Evolutionary conservation across 176 grass and related monocot species (phyloP).

Genomic region (Rhynchospora breviuscula): DNA sequence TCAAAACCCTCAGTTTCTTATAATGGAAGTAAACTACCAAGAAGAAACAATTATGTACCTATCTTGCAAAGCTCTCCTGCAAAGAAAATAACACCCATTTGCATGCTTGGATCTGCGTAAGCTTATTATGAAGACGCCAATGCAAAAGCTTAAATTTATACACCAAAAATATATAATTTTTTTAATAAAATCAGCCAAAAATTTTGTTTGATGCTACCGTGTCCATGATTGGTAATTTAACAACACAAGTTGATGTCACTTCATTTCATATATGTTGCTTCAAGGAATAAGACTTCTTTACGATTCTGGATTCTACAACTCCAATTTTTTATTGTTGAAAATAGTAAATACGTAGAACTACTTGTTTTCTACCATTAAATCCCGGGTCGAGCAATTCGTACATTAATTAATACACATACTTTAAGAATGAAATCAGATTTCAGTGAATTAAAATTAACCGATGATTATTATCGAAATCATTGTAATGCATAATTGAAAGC

Average conservation of each 20-base stretch:
- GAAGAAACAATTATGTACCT: not conserved
- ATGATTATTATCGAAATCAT: not conserved
- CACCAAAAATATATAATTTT: not conserved
- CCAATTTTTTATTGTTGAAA: not conserved
- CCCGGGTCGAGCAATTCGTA: no score
- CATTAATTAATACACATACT: no score
- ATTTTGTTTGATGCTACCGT: not conserved
- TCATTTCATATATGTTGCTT: constrained; percentile 10
- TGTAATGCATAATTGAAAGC: not conserved
- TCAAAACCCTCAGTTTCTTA: not conserved
- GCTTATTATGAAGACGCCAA: not conserved
- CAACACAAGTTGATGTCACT: not conserved
- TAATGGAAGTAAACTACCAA: not conserved
- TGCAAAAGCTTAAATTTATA: not conserved
- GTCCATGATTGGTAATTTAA: not conserved
- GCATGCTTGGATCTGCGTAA: not conserved
- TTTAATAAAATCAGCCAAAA: not conserved
- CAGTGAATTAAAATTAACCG: not conserved
- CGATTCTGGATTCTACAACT: constrained; percentile 1
- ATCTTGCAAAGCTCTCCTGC: not conserved
- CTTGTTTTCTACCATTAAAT: no score
- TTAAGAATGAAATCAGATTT: not conserved
- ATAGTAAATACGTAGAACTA: not conserved
- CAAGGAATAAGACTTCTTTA: constrained; percentile 18
- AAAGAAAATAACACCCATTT: not conserved